Evolutionary conservation across 768 basidiomycete species (phyloP).

Genomic region (Mycena sanguinolenta): DNA sequence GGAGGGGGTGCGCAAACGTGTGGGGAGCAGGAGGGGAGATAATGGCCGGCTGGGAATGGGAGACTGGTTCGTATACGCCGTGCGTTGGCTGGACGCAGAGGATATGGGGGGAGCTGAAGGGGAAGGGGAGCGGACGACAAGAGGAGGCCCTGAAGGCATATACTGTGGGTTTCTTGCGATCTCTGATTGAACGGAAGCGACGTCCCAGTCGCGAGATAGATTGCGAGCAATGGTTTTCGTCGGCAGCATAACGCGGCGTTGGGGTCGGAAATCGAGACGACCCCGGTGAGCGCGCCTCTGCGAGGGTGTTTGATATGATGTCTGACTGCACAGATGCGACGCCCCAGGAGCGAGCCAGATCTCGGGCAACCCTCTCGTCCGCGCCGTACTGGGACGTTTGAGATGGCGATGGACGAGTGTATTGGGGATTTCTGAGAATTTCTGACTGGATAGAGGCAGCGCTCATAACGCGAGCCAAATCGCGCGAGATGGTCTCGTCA

Average conservation of each 20-base stretch:
- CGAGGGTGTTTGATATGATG: no score
- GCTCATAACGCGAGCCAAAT: constrained; percentile 19
- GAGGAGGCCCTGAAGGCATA: constrained; percentile 19
- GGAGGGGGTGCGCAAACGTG: constrained; percentile 1
- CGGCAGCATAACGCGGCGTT: constrained; percentile 35
- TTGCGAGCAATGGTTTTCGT: constrained; percentile 33
- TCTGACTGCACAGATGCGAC: no score
- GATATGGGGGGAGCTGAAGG: neutral
- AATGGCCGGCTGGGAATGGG: constrained; percentile 24
- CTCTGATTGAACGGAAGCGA: constrained; percentile 16
- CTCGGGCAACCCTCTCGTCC: no score
- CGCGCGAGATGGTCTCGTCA: constrained; percentile 32
- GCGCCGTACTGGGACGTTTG: no score
- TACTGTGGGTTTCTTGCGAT: constrained; percentile 15
- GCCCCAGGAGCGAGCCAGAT: no score
- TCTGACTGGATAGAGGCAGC: constrained; percentile 20
- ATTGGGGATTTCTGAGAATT: constrained; percentile 12
- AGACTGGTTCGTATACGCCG: neutral
- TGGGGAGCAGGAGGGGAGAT: constrained; percentile 17
- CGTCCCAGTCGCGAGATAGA: constrained; percentile 20
- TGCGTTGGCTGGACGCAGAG: constrained; percentile 7
- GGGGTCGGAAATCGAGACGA: constrained; percentile 5
- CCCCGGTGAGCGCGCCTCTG: no score
- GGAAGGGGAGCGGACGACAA: constrained; percentile 23
- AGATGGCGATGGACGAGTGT: neutral